Evolutionary conservation across 2,329 filamentous ascomycete species (phyloP).

Genomic region (Hypoxylon sp.): DNA sequence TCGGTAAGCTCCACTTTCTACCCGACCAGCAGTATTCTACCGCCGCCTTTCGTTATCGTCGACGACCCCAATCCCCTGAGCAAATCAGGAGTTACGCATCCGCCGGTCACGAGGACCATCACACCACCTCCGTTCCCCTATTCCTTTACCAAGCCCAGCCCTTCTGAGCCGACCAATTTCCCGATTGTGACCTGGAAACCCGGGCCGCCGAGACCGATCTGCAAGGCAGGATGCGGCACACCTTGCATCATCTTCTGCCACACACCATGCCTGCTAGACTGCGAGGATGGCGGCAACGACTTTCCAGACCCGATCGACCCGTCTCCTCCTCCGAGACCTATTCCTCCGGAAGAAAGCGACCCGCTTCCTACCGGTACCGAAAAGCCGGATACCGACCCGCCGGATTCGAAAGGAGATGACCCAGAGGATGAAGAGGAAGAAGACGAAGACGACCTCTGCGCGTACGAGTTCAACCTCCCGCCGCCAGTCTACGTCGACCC

Average conservation of each 20-base stretch:
- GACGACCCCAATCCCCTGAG: conserved; percentile 6
- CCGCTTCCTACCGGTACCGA: conserved; percentile 2
- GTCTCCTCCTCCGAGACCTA: neutral
- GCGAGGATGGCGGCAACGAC: conserved; percentile 4
- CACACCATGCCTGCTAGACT: conserved; percentile 1
- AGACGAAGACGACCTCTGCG: conserved; percentile 5
- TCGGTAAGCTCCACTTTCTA: neutral
- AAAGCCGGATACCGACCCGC: neutral
- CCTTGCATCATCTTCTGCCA: conserved; percentile 7
- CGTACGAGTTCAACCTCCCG: conserved; percentile 5
- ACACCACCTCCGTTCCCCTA: conserved; percentile 7
- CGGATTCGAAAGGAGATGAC: neutral
- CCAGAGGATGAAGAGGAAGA: conserved; percentile 9
- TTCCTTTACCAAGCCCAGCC: neutral
- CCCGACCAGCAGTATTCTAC: conserved; percentile 3
- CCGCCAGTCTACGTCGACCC: conserved; percentile 4
- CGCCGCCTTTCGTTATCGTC: conserved; percentile 2
- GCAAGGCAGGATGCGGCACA: conserved; percentile 4
- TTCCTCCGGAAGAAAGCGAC: neutral
- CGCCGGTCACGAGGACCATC: conserved; percentile 7
- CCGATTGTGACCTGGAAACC: conserved; percentile 7
- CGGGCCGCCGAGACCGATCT: conserved; percentile 1
- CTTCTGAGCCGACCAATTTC: neutral
- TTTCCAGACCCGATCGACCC: conserved; percentile 5
- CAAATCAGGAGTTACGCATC: neutral